phyloP scores from a whole-genome alignment of 2,329 filamentous ascomycete species.

The Bipolaris cookei region DNA sequence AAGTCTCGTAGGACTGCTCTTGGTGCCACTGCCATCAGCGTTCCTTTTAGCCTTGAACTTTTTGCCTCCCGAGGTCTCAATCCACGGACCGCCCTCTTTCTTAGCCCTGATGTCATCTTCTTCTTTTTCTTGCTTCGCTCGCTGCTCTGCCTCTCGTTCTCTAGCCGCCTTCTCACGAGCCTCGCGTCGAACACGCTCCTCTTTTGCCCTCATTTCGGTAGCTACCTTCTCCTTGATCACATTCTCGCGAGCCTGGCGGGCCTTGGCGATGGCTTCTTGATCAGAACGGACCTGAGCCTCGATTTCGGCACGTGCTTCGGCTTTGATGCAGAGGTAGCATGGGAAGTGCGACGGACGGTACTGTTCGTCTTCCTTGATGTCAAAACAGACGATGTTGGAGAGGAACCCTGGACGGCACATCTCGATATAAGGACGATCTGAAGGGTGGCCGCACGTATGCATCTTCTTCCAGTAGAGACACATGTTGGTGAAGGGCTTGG shows the following conservation, averaged over 20 bases:
- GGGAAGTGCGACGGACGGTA: slow-evolving; percentile 31
- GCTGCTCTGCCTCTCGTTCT: slow-evolving; percentile 28
- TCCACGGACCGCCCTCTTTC: slow-evolving; percentile 32
- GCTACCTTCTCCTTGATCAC: slow-evolving; percentile 16
- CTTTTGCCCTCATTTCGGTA: slow-evolving; percentile 21
- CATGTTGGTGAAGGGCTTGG: slow-evolving; percentile 19
- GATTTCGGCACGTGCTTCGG: slow-evolving; percentile 17
- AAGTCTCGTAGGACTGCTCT: background rate
- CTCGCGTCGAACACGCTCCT: slow-evolving; percentile 32
- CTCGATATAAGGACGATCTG: slow-evolving; percentile 31
- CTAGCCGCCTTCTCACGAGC: slow-evolving; percentile 29
- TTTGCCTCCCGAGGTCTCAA: slow-evolving; percentile 26
- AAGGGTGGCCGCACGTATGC: slow-evolving; percentile 30
- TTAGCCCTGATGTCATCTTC: slow-evolving; percentile 21
- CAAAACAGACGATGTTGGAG: slow-evolving; percentile 28
- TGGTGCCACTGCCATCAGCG: background rate
- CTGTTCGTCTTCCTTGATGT: slow-evolving; percentile 19
- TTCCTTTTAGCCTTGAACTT: slow-evolving; percentile 23
- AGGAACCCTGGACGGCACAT: slow-evolving; percentile 31
- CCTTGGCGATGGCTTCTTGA: slow-evolving; percentile 12
- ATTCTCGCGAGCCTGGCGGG: slow-evolving; percentile 18
- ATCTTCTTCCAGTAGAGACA: slow-evolving; percentile 36
- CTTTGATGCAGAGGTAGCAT: slow-evolving; percentile 32
- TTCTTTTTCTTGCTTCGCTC: slow-evolving; percentile 19
- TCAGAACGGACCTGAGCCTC: slow-evolving; percentile 13